These are phyloP conservation scores for Crepidotus variabilis DNA, from an alignment of 768 basidiomycete genomes.

Conservation along the genomic window DNA sequence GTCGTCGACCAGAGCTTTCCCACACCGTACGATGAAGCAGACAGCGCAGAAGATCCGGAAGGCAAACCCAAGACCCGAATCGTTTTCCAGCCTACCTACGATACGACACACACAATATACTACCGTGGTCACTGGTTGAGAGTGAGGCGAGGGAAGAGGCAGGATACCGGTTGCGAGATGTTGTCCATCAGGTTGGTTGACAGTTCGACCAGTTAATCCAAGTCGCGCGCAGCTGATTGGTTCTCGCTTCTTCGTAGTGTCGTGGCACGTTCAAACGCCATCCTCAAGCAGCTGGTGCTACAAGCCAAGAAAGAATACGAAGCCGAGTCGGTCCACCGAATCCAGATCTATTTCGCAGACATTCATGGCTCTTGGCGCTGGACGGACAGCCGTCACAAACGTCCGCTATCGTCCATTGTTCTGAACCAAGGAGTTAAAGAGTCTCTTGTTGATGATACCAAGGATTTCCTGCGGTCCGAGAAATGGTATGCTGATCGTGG, in stretches of 20 bases:
- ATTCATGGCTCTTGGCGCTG: slow-evolving; percentile 86
- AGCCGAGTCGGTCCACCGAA: slow-evolving; percentile 80
- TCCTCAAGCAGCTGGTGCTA: slow-evolving; percentile 85
- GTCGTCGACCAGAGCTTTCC: slow-evolving; percentile 9
- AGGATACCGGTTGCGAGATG: slow-evolving; percentile 63
- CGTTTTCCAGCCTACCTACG: slow-evolving; percentile 84
- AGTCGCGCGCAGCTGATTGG: not conserved
- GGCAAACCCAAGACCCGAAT: slow-evolving; percentile 63
- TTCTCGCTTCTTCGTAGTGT: slow-evolving; percentile 42
- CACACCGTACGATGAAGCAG: slow-evolving; percentile 13
- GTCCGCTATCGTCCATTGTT: slow-evolving; percentile 85
- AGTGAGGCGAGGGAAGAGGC: slow-evolving; percentile 66
- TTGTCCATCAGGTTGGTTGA: slow-evolving; percentile 64
- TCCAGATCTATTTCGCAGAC: slow-evolving; percentile 89
- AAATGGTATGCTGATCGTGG: slow-evolving; percentile 96
- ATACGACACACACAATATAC: slow-evolving; percentile 87
- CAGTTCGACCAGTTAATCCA: not conserved
- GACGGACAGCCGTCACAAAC: slow-evolving; percentile 84
- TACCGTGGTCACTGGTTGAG: slow-evolving; percentile 84
- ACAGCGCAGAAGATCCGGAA: slow-evolving; percentile 46
- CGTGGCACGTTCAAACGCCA: slow-evolving; percentile 77
- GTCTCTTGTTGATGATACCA: slow-evolving; percentile 78
- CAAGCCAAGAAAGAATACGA: slow-evolving; percentile 90
- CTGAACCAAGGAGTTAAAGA: slow-evolving; percentile 88
- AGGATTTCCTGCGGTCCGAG: slow-evolving; percentile 81